Evolutionary conservation across 495 filamentous ascomycete species (phyloP).

Genomic region (Venustampulla echinocandica): DNA sequence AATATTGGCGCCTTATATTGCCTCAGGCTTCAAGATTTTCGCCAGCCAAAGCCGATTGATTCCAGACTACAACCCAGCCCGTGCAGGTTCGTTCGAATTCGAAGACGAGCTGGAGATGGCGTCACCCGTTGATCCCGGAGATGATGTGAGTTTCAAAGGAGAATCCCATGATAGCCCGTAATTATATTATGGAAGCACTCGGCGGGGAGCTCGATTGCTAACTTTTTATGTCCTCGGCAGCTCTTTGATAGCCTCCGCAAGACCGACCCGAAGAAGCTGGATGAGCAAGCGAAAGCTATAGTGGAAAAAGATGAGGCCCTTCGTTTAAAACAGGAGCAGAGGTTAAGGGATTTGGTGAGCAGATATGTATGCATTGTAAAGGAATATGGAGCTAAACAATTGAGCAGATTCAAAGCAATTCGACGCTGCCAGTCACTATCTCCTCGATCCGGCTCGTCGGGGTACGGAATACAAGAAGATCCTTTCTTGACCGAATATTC

Average conservation of each 20-base stretch:
- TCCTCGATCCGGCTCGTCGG: constrained; percentile 72
- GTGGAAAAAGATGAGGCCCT: constrained; percentile 55
- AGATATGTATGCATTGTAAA: no score
- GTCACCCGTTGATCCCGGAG: constrained; percentile 36
- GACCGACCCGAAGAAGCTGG: constrained; percentile 50
- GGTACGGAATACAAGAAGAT: constrained; percentile 64
- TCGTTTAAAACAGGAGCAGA: constrained; percentile 55
- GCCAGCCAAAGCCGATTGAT: constrained; percentile 3
- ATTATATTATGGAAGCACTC: background rate
- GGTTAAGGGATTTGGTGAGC: constrained; percentile 48
- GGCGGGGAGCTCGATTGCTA: constrained; percentile 1
- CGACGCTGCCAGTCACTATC: constrained; percentile 70
- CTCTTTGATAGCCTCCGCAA: constrained; percentile 65
- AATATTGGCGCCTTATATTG: no score
- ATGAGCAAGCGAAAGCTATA: constrained; percentile 53
- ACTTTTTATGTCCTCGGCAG: constrained; percentile 28
- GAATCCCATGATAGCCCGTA: background rate
- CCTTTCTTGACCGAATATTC: constrained; percentile 73
- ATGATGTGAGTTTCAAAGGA: constrained; percentile 43
- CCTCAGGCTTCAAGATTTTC: constrained; percentile 4
- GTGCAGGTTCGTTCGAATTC: no score
- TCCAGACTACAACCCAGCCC: no score
- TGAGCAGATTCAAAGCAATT: constrained; percentile 64
- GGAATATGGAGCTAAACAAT: no score
- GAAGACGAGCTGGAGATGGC: constrained; percentile 44